Evolutionary conservation across 1,284 basidiomycete genomes (phyloP).

Genomic region (Boletellus deceptivus): DNA sequence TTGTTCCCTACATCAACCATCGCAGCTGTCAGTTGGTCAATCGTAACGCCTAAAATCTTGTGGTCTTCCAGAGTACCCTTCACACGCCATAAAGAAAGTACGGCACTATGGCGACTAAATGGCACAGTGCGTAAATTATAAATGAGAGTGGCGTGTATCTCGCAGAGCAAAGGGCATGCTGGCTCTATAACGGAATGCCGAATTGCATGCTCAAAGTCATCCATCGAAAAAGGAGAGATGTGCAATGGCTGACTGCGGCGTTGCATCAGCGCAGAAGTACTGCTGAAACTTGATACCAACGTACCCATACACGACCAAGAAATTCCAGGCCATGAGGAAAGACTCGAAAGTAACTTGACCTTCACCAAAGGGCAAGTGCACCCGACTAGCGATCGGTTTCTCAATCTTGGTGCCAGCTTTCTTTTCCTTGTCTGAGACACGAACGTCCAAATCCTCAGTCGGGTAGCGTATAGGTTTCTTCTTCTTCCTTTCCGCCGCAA

Average conservation of each 20-base stretch:
- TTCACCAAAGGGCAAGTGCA: slow-evolving; percentile 73
- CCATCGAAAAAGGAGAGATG: slow-evolving; percentile 88
- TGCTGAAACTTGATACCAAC: slow-evolving; percentile 26
- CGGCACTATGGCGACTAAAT: slow-evolving; percentile 66
- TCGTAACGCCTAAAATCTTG: slow-evolving; percentile 50
- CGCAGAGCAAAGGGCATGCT: slow-evolving; percentile 76
- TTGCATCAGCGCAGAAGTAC: slow-evolving; percentile 1
- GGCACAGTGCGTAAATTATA: slow-evolving; percentile 83
- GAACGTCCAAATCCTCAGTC: slow-evolving; percentile 80
- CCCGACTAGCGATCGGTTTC: slow-evolving; percentile 66
- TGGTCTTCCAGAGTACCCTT: slow-evolving; percentile 43
- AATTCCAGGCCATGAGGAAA: slow-evolving; percentile 90
- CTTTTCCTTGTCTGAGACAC: slow-evolving; percentile 73
- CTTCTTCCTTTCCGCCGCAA: slow-evolving; percentile 78
- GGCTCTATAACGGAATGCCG: slow-evolving; percentile 73
- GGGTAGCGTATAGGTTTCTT: slow-evolving; percentile 88
- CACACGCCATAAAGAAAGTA: slow-evolving; percentile 58
- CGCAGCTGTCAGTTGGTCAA: slow-evolving; percentile 57
- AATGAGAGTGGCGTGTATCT: slow-evolving; percentile 87
- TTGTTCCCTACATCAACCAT: slow-evolving; percentile 76
- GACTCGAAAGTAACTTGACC: slow-evolving; percentile 72
- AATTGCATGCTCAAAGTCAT: slow-evolving; percentile 89
- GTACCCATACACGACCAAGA: slow-evolving; percentile 88
- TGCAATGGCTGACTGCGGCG: slow-evolving; percentile 74
- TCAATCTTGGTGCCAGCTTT: slow-evolving; percentile 67